These are phyloP conservation scores for Allium cepa DNA, from an alignment of 106 monocot species.

Conservation along the genomic window DNA sequence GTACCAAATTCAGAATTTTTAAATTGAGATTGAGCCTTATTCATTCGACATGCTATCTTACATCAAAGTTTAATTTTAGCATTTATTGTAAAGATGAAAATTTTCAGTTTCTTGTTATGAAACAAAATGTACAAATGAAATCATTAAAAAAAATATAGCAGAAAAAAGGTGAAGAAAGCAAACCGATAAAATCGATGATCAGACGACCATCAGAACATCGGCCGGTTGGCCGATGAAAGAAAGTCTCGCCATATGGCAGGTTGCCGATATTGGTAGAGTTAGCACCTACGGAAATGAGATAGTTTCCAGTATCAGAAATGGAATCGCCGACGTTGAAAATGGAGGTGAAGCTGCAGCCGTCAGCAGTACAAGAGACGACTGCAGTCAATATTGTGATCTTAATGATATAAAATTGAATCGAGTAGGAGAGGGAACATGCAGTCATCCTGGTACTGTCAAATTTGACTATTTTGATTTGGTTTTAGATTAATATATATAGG, in stretches of 20 bases:
- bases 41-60: no score
- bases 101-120: background rate
- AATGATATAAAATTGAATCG: no score
- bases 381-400: no score
- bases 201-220: constrained; percentile 32
- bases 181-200: constrained; percentile 30
- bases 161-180: background rate
- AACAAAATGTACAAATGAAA: background rate
- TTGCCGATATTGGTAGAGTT: constrained; percentile 3
- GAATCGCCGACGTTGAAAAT: constrained; percentile 66
- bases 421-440: no score
- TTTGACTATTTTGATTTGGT: no score
- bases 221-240: constrained; percentile 49
- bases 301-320: constrained; percentile 65
- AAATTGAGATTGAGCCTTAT: no score
- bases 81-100: background rate
- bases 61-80: no score
- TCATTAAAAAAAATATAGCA: background rate
- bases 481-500: no score
- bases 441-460: no score
- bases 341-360: constrained; percentile 14
- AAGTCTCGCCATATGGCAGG: constrained; percentile 44
- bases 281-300: constrained; percentile 11
- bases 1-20: no score
- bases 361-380: no score